Evolutionary conservation across 768 basidiomycete genomes (phyloP).

Genomic region (Russula sp.): DNA sequence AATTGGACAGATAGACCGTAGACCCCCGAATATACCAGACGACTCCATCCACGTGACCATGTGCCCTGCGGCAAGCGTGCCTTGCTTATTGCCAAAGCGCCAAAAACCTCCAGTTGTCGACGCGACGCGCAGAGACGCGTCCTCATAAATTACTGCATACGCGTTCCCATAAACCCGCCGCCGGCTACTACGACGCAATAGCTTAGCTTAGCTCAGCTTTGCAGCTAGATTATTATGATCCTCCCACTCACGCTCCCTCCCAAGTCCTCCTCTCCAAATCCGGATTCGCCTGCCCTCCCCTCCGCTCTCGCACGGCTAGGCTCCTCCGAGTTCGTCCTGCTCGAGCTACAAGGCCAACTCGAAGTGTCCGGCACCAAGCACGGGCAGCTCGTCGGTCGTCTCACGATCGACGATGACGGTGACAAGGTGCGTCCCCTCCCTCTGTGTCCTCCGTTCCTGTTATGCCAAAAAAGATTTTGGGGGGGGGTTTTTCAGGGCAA

Average conservation of each 20-base stretch:
- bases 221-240: slow-evolving; percentile 56
- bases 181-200: too few species aligned
- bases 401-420: slow-evolving; percentile 49
- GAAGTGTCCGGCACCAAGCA: slow-evolving; percentile 63
- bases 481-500: slow-evolving; percentile 60
- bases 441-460: not conserved
- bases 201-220: too few species aligned
- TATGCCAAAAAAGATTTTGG: too few species aligned
- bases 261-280: slow-evolving; percentile 25
- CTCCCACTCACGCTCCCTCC: slow-evolving; percentile 47
- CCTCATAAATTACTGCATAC: too few species aligned
- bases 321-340: slow-evolving; percentile 69
- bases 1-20: too few species aligned
- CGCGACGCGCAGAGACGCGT: too few species aligned
- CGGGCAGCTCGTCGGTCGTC: slow-evolving; percentile 70
- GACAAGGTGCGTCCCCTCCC: slow-evolving; percentile 34
- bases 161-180: too few species aligned
- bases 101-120: too few species aligned
- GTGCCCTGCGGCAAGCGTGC: too few species aligned
- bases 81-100: too few species aligned
- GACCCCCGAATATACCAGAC: too few species aligned
- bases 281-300: slow-evolving; percentile 39
- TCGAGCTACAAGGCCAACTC: slow-evolving; percentile 83
- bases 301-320: slow-evolving; percentile 64
- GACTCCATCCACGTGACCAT: too few species aligned